Evolutionary conservation across 2,329 filamentous ascomycete species (phyloP).

Genomic region (Aureobasidium sp.): DNA sequence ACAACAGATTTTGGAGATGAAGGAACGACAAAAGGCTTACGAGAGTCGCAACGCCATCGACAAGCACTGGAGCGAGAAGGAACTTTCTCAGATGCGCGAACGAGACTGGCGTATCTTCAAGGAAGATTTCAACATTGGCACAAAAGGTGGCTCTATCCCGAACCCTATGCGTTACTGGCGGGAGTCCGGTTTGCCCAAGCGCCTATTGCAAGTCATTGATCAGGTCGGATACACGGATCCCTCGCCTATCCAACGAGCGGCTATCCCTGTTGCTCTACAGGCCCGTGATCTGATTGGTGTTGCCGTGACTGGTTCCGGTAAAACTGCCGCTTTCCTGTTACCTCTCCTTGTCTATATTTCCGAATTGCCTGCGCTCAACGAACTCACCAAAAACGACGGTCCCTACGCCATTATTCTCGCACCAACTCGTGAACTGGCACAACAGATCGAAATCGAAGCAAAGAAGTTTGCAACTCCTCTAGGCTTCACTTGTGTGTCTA

Average conservation of each 20-base stretch:
- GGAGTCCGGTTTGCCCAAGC: slow-evolving; percentile 72
- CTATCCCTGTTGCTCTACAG: slow-evolving; percentile 90
- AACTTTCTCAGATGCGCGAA: slow-evolving; percentile 86
- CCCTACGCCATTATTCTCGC: slow-evolving; percentile 96
- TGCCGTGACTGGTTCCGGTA: slow-evolving; percentile 95
- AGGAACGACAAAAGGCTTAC: slow-evolving; percentile 67
- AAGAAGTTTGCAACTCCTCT: slow-evolving; percentile 85
- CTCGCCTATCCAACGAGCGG: slow-evolving; percentile 83
- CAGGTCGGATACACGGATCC: slow-evolving; percentile 87
- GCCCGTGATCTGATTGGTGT: slow-evolving; percentile 96
- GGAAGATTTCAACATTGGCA: slow-evolving; percentile 94
- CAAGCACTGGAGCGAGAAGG: slow-evolving; percentile 95
- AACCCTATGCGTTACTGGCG: slow-evolving; percentile 94
- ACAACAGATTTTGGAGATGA: slow-evolving; percentile 75
- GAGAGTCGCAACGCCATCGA: slow-evolving; percentile 67
- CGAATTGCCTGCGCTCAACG: slow-evolving; percentile 75
- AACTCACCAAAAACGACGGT: slow-evolving; percentile 84
- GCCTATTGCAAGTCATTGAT: slow-evolving; percentile 73
- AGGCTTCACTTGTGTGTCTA: slow-evolving; percentile 90
- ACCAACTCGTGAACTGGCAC: slow-evolving; percentile 91
- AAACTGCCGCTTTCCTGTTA: slow-evolving; percentile 90
- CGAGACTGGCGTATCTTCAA: slow-evolving; percentile 99
- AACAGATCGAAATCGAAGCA: slow-evolving; percentile 93
- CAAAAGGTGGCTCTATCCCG: slow-evolving; percentile 84
- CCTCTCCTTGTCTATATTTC: slow-evolving; percentile 92